Percentiles rank a stretch among this genome's conserved stretches.
phyloP scores from a whole-genome alignment of 352 stramenopile species.

The Globisporangium middletonii region DNA sequence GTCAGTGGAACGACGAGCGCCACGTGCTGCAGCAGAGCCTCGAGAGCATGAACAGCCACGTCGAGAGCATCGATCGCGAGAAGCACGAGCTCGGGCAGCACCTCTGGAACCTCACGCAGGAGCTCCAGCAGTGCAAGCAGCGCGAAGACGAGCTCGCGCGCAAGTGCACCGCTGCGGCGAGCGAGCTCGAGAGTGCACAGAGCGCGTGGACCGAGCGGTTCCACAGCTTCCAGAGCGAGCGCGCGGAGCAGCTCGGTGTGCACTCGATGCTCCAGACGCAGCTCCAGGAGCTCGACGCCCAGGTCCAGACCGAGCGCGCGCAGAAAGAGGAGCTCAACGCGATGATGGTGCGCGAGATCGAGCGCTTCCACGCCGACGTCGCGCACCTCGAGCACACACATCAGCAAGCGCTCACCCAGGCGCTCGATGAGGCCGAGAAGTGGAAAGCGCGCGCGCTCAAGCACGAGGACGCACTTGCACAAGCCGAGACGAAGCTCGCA shows the following conservation, averaged over 20 bases:
- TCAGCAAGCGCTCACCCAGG: conserved; percentile 19
- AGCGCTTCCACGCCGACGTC: conserved; percentile 33
- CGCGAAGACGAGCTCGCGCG: conserved; percentile 24
- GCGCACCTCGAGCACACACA: conserved; percentile 26
- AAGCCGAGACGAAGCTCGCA: conserved; percentile 12
- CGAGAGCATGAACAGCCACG: conserved; percentile 7
- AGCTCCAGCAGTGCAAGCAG: conserved; percentile 28
- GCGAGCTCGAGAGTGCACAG: conserved; percentile 25
- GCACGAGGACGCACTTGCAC: conserved; percentile 16
- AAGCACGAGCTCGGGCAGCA: conserved; percentile 62
- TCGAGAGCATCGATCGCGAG: conserved; percentile 19
- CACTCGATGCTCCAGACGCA: conserved; percentile 33
- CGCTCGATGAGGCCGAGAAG: conserved; percentile 16
- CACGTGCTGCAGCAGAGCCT: conserved; percentile 5
- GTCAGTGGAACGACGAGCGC: conserved; percentile 17
- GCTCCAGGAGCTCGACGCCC: conserved; percentile 24
- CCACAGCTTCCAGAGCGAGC: conserved; percentile 38
- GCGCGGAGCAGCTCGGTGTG: conserved; percentile 22
- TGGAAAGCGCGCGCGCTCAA: conserved; percentile 16
- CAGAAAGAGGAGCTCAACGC: conserved; percentile 73
- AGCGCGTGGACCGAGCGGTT: conserved; percentile 28
- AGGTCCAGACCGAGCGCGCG: conserved; percentile 30
- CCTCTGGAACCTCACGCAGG: conserved; percentile 52
- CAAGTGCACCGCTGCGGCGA: conserved; percentile 5
- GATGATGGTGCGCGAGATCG: conserved; percentile 41